Base-by-base conservation (phyloP, 768 basidiomycete genomes). In the Tricholoma matsutake region DNA sequence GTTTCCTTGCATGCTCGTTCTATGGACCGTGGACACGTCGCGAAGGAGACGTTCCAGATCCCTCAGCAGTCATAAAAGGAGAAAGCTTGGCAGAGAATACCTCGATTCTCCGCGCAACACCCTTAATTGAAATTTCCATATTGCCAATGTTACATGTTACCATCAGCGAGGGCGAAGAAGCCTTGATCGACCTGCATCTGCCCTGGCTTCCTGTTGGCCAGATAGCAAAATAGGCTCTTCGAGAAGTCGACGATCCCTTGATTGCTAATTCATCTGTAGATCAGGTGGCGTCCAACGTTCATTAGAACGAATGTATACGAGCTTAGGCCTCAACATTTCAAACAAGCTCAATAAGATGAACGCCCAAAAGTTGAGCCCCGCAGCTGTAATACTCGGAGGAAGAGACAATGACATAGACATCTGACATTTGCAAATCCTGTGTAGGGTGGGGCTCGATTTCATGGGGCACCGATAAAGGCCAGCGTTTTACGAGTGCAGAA, bases 1-100 rank as follows among this genome's bases (percentile, higher is more conserved):
- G n/a, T n/a, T 32, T 31, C 47, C 25, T 4, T 32, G 16, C 31
- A 25, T 25, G 22, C 31, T 18, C 18, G n/a, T 31, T 53, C 18
- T 11, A 41, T 39, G 22, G 41, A 57, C 54, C n/a, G 56, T 60
- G 63, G 65, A 63, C 61, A 63, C 59, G 37, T 59, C 28, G 45
- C 3, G 49, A 65, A 55, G 57, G 39, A 63, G 65, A 66, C 64
- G 61, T 28, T 51, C 55, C 51, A 53, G 39, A n/a, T 59, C 52
- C 20, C 25, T 29, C 49, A 54, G 54, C 13, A 37, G 29, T 39
- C 13, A 54, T 51, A 47, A 59, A 57, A 32, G 45, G 62, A 55
- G 34, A 31, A 54, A 32, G 49, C 47, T 55, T 63, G 57, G 62
- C 58, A 58, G 54, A 58, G 52, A 45, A 58, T 29, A 31, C 49